These are phyloP conservation scores for Lentinula detonsa DNA, from an alignment of 768 basidiomycete genomes.

Conservation along the genomic window DNA sequence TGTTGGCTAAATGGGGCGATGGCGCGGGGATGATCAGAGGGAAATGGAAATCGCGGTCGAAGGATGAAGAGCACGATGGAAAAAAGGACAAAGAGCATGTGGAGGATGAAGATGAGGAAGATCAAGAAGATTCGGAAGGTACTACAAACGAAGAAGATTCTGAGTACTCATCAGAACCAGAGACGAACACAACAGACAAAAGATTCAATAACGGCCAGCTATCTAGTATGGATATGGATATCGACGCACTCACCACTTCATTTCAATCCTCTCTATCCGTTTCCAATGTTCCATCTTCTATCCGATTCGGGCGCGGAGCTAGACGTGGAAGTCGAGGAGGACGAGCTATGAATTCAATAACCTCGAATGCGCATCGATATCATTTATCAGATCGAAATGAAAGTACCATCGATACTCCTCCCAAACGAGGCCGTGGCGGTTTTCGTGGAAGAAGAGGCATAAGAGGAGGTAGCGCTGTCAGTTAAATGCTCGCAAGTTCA, in stretches of 20 bases:
- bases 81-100: conserved; percentile 16
- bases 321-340: conserved; percentile 11
- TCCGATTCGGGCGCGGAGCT: conserved; percentile 51
- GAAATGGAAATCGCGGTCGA: conserved; percentile 55
- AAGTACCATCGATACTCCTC: background rate
- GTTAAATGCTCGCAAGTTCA: background rate
- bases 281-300: conserved; percentile 39
- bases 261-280: conserved; percentile 7
- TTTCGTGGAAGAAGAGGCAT: background rate
- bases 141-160: conserved; percentile 8
- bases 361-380: background rate
- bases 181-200: background rate
- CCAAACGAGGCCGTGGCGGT: background rate
- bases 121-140: conserved; percentile 16
- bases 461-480: background rate
- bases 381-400: background rate
- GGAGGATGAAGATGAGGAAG: conserved; percentile 18
- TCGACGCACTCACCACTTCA: conserved; percentile 3
- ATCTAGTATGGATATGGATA: background rate
- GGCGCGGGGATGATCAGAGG: conserved; percentile 75
- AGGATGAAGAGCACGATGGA: conserved; percentile 2
- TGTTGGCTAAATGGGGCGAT: conserved; percentile 67
- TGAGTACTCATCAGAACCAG: conserved; percentile 2
- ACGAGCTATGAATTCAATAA: background rate
- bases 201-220: background rate